phyloP scores from a whole-genome alignment of 768 basidiomycete species.

The Fomitopsis serialis region DNA sequence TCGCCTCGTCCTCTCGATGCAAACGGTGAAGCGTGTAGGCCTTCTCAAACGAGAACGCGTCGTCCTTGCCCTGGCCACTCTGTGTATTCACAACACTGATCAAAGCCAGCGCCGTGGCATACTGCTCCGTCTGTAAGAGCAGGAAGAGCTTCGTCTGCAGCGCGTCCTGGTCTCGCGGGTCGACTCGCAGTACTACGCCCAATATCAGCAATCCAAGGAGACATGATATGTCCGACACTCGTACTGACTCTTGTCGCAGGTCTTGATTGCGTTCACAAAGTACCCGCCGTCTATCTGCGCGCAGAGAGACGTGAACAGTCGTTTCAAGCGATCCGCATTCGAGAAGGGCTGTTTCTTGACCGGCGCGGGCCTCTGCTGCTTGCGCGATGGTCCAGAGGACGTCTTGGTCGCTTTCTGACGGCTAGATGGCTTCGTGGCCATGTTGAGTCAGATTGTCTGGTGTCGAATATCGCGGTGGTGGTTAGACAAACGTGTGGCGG shows the following conservation, averaged over 20 bases:
- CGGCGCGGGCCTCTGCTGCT: neutral
- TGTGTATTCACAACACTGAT: constrained; percentile 31
- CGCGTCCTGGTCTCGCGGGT: constrained; percentile 66
- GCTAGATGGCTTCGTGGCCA: neutral
- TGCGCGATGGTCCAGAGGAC: neutral
- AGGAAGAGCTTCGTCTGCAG: constrained; percentile 83
- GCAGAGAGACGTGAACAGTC: constrained; percentile 72
- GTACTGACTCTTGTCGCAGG: constrained; percentile 82
- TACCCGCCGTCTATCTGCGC: constrained; percentile 91
- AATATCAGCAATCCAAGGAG: neutral
- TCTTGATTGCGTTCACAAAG: constrained; percentile 81
- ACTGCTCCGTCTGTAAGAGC: constrained; percentile 82
- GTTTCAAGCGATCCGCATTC: constrained; percentile 36
- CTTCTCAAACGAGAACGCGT: constrained; percentile 52
- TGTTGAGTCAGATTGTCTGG: neutral
- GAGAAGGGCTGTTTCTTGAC: constrained; percentile 24
- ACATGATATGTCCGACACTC: neutral
- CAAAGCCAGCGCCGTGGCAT: constrained; percentile 60
- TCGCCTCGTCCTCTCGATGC: constrained; percentile 70
- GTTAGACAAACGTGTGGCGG: too few species aligned
- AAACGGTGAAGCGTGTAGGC: constrained; percentile 84
- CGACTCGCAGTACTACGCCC: constrained; percentile 60
- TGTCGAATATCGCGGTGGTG: too few species aligned
- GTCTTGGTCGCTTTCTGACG: neutral
- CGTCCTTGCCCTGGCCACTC: neutral